phyloP scores from a whole-genome alignment of 106 monocot genomes.

The Apostasia shenzhenica region DNA sequence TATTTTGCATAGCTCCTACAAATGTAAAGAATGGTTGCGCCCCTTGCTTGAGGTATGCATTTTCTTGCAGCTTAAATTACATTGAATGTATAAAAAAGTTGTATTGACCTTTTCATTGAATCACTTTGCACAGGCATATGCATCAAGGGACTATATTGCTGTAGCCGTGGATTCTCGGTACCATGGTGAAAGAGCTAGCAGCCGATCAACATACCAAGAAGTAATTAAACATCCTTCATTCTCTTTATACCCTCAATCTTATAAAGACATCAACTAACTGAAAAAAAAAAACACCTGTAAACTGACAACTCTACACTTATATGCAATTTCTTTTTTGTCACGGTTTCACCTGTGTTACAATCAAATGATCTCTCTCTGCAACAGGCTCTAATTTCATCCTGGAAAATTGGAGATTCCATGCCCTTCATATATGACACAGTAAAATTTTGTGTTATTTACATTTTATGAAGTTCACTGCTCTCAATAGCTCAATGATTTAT shows the following conservation, averaged over 20 bases:
- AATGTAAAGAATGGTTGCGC: conserved; percentile 90
- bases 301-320: not conserved
- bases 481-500: not conserved
- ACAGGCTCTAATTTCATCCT: conserved; percentile 79
- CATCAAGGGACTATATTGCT: conserved; percentile 85
- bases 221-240: conserved; percentile 24
- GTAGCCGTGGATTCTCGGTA: conserved; percentile 94
- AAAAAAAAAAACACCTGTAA: not conserved
- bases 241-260: not conserved
- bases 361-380: not conserved
- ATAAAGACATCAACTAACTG: not conserved
- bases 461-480: not conserved
- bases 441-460: conserved; percentile 4
- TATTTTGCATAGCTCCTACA: conserved; percentile 86
- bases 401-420: conserved; percentile 88
- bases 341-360: too few relatives aligned
- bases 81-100: not conserved
- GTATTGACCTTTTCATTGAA: not conserved
- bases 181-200: conserved; percentile 90
- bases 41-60: conserved; percentile 82
- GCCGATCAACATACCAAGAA: conserved; percentile 57
- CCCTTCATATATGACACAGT: conserved; percentile 98
- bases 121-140: conserved; percentile 65
- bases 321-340: too few relatives aligned
- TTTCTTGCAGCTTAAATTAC: not conserved